Percentiles rank a stretch among this genome's conserved stretches.
Evolutionary conservation across 2,329 filamentous ascomycete genomes (phyloP).

Genomic region (Colletotrichum siamense): DNA sequence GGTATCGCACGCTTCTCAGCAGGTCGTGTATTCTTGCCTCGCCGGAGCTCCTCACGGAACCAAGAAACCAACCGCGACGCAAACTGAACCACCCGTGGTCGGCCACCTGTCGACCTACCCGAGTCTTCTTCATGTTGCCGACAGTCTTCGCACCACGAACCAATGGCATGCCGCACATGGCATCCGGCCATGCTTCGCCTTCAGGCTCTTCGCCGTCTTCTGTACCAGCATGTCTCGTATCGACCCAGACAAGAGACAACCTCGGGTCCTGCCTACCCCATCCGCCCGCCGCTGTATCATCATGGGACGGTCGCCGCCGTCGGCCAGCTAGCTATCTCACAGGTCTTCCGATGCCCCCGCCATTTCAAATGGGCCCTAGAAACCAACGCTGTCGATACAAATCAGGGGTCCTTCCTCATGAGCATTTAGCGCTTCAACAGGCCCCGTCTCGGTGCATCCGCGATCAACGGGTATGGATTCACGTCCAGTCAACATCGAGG

Average conservation of each 20-base stretch:
- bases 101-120: not conserved
- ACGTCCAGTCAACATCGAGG: not conserved
- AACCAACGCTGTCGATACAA: slow-evolving; percentile 8
- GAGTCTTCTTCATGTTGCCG: not conserved
- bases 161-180: not conserved
- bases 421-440: slow-evolving; percentile 14
- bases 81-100: not conserved
- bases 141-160: not conserved
- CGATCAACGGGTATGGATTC: slow-evolving; percentile 7
- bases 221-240: slow-evolving; percentile 7
- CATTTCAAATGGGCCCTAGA: not conserved
- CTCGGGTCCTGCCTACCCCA: not conserved
- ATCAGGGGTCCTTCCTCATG: slow-evolving; percentile 21
- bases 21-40: slow-evolving; percentile 14
- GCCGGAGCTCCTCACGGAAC: not conserved
- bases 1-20: not conserved
- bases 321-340: slow-evolving; percentile 3
- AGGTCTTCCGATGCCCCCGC: not conserved
- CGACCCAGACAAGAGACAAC: not conserved
- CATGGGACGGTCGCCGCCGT: not conserved
- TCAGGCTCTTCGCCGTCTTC: not conserved
- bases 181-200: not conserved
- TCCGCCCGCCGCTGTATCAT: not conserved
- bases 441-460: slow-evolving; percentile 21
- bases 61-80: not conserved